phyloP scores from a whole-genome alignment of 2,329 filamentous ascomycete species.

The Fusarium cicatricum region DNA sequence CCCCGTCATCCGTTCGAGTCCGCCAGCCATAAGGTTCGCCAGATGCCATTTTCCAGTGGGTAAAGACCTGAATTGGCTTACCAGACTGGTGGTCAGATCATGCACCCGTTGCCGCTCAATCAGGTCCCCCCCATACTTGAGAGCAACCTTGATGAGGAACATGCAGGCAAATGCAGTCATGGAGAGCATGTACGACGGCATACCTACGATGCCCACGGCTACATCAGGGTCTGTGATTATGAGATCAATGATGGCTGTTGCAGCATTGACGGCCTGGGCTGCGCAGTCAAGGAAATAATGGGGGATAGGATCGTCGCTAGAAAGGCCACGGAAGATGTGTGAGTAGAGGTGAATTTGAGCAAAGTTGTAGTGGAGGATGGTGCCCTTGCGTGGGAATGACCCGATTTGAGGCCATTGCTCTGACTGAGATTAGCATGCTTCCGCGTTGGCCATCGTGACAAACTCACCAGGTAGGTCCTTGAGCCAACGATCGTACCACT shows the following conservation, averaged over 20 bases:
- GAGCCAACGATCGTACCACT: constrained; percentile 51
- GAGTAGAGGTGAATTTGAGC: constrained; percentile 54
- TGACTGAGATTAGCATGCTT: constrained; percentile 10
- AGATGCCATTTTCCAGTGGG: constrained; percentile 57
- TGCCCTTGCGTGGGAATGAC: constrained; percentile 51
- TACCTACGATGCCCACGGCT: constrained; percentile 50
- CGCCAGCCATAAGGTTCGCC: constrained; percentile 57
- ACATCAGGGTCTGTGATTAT: constrained; percentile 54
- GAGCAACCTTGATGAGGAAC: constrained; percentile 58
- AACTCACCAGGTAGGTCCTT: constrained; percentile 44
- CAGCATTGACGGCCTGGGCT: constrained; percentile 47
- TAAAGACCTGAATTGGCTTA: constrained; percentile 51
- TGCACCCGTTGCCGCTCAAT: constrained; percentile 52
- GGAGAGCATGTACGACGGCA: constrained; percentile 60
- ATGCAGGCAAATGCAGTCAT: constrained; percentile 63
- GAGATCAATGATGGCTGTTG: constrained; percentile 54
- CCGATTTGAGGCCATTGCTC: constrained; percentile 53
- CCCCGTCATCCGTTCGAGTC: constrained; percentile 52
- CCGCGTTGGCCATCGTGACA: accelerated
- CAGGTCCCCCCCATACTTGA: constrained; percentile 53
- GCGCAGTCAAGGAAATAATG: constrained; percentile 48
- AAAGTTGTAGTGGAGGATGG: constrained; percentile 53
- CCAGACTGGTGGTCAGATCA: constrained; percentile 50
- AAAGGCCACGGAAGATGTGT: constrained; percentile 51
- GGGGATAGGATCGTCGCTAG: constrained; percentile 45